These are phyloP conservation scores for Glycine latifolia DNA, from an alignment of 306 rosid species.

Conservation along the genomic window DNA sequence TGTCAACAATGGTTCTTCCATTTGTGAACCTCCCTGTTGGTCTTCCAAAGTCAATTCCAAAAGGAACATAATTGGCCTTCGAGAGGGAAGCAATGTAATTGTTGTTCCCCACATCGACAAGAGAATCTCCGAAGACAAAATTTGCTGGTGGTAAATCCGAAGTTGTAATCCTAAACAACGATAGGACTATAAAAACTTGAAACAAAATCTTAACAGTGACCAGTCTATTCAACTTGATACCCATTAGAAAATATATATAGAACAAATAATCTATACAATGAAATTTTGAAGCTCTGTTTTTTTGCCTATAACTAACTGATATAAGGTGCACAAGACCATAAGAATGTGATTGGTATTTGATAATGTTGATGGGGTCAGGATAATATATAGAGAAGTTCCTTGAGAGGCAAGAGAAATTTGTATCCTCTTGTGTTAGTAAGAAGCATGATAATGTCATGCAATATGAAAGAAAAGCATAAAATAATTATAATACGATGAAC, in stretches of 20 bases:
- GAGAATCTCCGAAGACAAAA: slow-evolving; percentile 79
- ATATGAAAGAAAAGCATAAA: background rate
- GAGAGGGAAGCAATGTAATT: slow-evolving; percentile 64
- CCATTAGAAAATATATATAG: slow-evolving; percentile 46
- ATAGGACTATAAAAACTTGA: slow-evolving; percentile 15
- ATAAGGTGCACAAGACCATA: slow-evolving; percentile 23
- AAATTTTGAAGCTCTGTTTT: slow-evolving; percentile 7
- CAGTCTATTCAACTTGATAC: slow-evolving; percentile 31
- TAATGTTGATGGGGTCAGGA: background rate
- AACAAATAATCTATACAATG: background rate
- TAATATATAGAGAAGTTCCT: slow-evolving; percentile 25
- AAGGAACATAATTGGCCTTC: slow-evolving; percentile 59
- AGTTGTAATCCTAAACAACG: slow-evolving; percentile 42
- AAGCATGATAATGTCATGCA: background rate
- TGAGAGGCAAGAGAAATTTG: background rate
- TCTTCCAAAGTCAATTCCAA: slow-evolving; percentile 70
- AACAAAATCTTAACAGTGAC: slow-evolving; percentile 24
- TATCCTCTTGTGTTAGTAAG: background rate
- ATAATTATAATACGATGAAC: background rate
- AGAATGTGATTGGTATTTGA: background rate
- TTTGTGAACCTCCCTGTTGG: slow-evolving; percentile 76
- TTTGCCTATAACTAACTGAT: background rate
- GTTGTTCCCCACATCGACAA: slow-evolving; percentile 77
- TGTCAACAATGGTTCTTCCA: slow-evolving; percentile 69
- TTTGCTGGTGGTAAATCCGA: slow-evolving; percentile 52